Evolutionary conservation across 2,329 filamentous ascomycete species (phyloP), one percentile per base, ranked within the genome.

Genomic region (Xenoacremonium recifei): DNA sequence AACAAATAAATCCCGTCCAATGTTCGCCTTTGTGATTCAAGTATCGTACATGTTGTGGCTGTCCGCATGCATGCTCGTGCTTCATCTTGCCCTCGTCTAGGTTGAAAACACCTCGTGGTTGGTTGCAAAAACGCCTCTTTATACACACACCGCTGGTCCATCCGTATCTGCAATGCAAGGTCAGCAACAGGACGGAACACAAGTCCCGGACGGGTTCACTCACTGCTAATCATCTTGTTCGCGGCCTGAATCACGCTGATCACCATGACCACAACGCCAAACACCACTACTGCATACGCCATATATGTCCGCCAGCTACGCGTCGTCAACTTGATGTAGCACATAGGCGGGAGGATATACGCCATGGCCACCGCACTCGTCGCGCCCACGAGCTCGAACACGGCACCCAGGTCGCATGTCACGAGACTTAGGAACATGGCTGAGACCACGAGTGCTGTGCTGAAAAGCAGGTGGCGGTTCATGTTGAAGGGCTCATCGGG

Each of bases 371-470:
- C 93, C 3, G 93, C 93, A 62, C 88, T 95, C 25, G 93, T 99
- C 6, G 93, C 90, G 48, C 93, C 93, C 44, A 99, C 93, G 15
- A 99, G 75, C 70, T 99, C 93, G 60, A 99, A 96, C 2, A 99
- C 92, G 33, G 88, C 81, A 39, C 93, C 93, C 4, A 99, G 75
- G 63, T 99, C 93, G 68, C 93, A 97, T 1, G 91, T 97, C 47
- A 95, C 63, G 42, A 99, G 73, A 47, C 87, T 86, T 40, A 97
- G 64, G 6, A 71, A 70, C 79, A 93, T 87, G 39, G 92, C 87
- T 18, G 79, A 73, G 4, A 89, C 72, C n/a, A 97, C 88, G 19
- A 97, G 76, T 4, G 81, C 73, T 1, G 89, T 90, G 51, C 87
- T 95, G 64, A 97, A 87, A 45, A 95, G 79, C 34, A 99, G 68